phyloP scores from a whole-genome alignment of 2,329 filamentous ascomycete species.

The Clonostachys rhizophaga region DNA sequence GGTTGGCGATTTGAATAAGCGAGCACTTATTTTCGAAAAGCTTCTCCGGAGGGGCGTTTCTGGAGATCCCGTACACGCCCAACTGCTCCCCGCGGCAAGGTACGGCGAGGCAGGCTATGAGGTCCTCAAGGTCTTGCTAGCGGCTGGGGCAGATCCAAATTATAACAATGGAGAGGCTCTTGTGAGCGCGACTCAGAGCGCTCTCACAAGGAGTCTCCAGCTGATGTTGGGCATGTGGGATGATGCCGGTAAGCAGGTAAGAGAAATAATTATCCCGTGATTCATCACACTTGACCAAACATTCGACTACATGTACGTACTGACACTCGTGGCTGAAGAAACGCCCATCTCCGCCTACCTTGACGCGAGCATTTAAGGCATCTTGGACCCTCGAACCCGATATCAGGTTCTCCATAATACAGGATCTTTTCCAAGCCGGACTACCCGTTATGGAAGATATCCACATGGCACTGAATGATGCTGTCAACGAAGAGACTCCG shows the following conservation, averaged over 20 bases:
- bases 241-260: conserved; percentile 32
- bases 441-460: conserved; percentile 42
- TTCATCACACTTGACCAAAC: neutral
- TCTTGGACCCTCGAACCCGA: conserved; percentile 45
- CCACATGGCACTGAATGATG: conserved; percentile 43
- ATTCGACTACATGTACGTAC: conserved; percentile 2
- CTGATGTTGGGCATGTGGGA: conserved; percentile 43
- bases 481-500: conserved; percentile 46
- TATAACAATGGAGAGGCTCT: conserved; percentile 50
- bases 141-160: conserved; percentile 49
- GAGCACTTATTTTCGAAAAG: conserved; percentile 43
- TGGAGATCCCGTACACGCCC: conserved; percentile 45
- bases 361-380: conserved; percentile 46
- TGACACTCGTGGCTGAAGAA: conserved; percentile 22
- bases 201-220: conserved; percentile 42
- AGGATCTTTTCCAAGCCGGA: conserved; percentile 47
- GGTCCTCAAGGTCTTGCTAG: conserved; percentile 44
- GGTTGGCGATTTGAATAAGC: conserved; percentile 40
- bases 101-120: conserved; percentile 43
- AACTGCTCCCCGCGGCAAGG: conserved; percentile 47
- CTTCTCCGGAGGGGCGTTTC: conserved; percentile 43
- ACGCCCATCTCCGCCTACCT: conserved; percentile 38
- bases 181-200: conserved; percentile 46
- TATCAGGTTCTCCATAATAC: conserved; percentile 39
- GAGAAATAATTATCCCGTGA: conserved; percentile 3